Percentiles rank a stretch among this genome's conserved stretches.
Evolutionary conservation across 2,329 filamentous ascomycete genomes (phyloP).

Genomic region (Calonectria pseudoreteaudii): DNA sequence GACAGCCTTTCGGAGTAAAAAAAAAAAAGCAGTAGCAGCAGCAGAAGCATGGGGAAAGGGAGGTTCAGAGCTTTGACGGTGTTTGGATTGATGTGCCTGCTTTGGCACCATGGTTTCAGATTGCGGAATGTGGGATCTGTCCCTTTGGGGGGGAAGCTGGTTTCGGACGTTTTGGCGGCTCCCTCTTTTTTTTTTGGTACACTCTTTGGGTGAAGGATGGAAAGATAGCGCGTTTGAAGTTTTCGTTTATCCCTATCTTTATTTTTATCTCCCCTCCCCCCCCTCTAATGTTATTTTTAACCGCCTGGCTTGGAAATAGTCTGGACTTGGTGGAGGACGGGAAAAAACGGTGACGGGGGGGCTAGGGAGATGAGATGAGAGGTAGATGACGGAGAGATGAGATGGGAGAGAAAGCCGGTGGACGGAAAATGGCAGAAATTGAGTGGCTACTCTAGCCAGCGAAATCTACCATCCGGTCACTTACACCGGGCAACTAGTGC

Average conservation of each 20-base stretch:
- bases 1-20: background rate
- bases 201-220: background rate
- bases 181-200: background rate
- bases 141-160: background rate
- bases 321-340: too few relatives aligned
- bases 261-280: background rate
- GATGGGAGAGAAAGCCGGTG: background rate
- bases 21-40: too few relatives aligned
- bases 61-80: background rate
- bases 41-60: constrained; percentile 6
- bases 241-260: background rate
- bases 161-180: constrained; percentile 14
- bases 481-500: background rate
- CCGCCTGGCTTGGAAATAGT: background rate
- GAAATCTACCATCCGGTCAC: background rate
- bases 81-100: background rate
- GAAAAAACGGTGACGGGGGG: too few relatives aligned
- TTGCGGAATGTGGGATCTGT: constrained; percentile 10
- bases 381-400: background rate
- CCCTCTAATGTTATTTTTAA: background rate
- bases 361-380: background rate
- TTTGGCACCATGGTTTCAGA: background rate
- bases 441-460: background rate
- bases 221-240: background rate
- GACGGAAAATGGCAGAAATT: background rate